A percentile compares a stretch with the other conserved stretches of the same genome.
Conservation (phyloP, 2,329 filamentous ascomycete species). For the Elsinoe necatrix region DNA sequence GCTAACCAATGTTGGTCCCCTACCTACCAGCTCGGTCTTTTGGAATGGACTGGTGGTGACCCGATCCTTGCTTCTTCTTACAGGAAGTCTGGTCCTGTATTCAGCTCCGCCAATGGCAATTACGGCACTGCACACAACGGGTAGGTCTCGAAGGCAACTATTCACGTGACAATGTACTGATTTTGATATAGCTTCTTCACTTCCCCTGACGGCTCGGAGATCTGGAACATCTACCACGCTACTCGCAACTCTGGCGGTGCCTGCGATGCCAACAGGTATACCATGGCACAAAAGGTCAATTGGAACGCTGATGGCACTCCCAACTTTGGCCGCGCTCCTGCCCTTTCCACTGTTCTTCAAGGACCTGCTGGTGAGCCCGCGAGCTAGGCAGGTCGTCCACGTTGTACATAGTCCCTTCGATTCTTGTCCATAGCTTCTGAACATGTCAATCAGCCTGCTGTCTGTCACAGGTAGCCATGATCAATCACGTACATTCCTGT, state of each 20-base stretch:
- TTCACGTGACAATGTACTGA: neutral
- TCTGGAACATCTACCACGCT: conserved; percentile 50
- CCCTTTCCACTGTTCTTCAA: conserved; percentile 26
- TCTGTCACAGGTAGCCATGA: neutral
- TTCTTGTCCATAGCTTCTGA: conserved; percentile 1
- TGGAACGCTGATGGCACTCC: conserved; percentile 45
- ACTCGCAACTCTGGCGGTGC: conserved; percentile 42
- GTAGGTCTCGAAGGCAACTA: conserved; percentile 21
- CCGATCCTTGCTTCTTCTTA: conserved; percentile 40
- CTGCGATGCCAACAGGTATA: conserved; percentile 48
- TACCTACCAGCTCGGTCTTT: conserved; percentile 45
- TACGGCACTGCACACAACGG: conserved; percentile 50
- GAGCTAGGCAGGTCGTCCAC: neutral
- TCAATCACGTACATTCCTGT: neutral
- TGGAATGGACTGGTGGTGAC: conserved; percentile 47
- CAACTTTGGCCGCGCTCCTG: conserved; percentile 39
- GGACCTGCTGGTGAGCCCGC: conserved; percentile 31
- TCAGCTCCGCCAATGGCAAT: conserved; percentile 48
- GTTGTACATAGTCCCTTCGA: neutral
- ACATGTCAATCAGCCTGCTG: neutral
- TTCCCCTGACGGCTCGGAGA: conserved; percentile 47
- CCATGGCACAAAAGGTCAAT: conserved; percentile 45
- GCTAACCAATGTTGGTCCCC: conserved; percentile 51
- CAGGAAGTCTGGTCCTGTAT: conserved; percentile 46
- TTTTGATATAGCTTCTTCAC: conserved; percentile 42